Conservation (phyloP, 257 asterid species). For the Plantago elongata region DNA sequence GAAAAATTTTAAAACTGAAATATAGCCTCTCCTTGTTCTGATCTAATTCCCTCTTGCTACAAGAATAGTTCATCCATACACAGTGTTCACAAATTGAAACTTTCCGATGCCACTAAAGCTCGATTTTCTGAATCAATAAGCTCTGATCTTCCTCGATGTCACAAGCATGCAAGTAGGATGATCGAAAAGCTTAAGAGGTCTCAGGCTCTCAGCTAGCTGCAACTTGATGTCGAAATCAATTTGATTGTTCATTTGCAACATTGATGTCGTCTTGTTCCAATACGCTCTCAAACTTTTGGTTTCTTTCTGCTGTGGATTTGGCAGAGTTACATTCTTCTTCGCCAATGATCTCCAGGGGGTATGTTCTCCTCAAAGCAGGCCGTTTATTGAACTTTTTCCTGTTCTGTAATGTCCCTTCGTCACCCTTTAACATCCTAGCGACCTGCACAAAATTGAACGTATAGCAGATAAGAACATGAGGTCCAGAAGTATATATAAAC, state of each 20-base stretch:
- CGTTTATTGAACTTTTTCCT: constrained; percentile 65
- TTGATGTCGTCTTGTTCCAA: constrained; percentile 17
- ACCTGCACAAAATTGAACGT: constrained; percentile 36
- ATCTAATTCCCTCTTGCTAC: too few species aligned
- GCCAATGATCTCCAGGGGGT: constrained; percentile 34
- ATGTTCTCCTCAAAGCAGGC: constrained; percentile 58
- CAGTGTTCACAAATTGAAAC: too few species aligned
- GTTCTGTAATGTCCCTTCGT: constrained; percentile 47
- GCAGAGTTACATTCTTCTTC: constrained; percentile 38
- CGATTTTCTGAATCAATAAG: too few species aligned
- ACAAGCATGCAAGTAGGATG: too few species aligned
- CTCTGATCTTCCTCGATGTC: too few species aligned
- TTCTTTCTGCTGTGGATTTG: constrained; percentile 23
- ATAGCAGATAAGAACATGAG: not conserved
- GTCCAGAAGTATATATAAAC: not conserved
- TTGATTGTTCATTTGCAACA: constrained; percentile 2
- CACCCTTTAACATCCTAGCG: constrained; percentile 67
- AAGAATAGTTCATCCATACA: too few species aligned
- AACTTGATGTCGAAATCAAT: too few species aligned
- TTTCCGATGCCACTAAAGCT: too few species aligned
- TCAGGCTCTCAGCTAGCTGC: too few species aligned
- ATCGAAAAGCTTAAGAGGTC: too few species aligned
- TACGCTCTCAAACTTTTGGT: constrained; percentile 20
- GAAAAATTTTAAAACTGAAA: too few species aligned
- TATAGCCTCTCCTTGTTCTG: too few species aligned